Conservation (phyloP, 768 basidiomycete genomes). For the Kockovaella imperatae region DNA sequence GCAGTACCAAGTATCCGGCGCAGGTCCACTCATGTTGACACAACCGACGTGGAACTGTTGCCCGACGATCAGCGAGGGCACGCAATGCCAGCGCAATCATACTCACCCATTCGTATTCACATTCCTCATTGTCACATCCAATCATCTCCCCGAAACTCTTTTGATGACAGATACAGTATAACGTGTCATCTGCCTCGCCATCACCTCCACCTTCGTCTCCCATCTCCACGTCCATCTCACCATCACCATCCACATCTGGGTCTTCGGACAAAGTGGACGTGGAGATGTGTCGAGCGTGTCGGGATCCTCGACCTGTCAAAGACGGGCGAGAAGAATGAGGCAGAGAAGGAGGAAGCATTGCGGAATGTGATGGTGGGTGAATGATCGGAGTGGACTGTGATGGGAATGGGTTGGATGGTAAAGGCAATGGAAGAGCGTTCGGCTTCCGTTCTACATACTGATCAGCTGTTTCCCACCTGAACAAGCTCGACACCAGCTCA, state of each 20-base stretch:
- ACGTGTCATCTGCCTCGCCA: constrained; percentile 54
- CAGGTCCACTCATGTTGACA: constrained; percentile 54
- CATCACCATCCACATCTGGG: constrained; percentile 17
- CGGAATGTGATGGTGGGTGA: constrained; percentile 9
- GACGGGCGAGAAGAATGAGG: constrained; percentile 20
- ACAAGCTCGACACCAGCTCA: constrained; percentile 21
- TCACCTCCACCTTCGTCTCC: constrained; percentile 52
- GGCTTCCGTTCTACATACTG: constrained; percentile 30
- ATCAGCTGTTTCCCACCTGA: not conserved
- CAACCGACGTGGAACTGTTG: constrained; percentile 60
- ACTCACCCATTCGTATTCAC: constrained; percentile 86
- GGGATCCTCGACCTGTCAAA: constrained; percentile 9
- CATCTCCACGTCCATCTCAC: constrained; percentile 39
- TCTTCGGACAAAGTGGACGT: constrained; percentile 14
- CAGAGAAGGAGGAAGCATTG: constrained; percentile 10
- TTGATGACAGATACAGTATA: constrained; percentile 78
- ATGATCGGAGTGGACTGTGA: constrained; percentile 11
- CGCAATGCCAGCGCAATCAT: not conserved
- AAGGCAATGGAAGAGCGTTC: constrained; percentile 20
- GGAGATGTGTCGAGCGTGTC: constrained; percentile 12
- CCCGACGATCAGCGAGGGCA: not conserved
- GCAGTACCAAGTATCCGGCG: constrained; percentile 58
- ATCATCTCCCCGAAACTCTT: constrained; percentile 92
- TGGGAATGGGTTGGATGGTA: constrained; percentile 2
- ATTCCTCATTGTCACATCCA: constrained; percentile 73